Percentiles rank a stretch among this genome's conserved stretches.
Conservation (phyloP, 768 basidiomycete species). For the Boletus reticuloceps region DNA sequence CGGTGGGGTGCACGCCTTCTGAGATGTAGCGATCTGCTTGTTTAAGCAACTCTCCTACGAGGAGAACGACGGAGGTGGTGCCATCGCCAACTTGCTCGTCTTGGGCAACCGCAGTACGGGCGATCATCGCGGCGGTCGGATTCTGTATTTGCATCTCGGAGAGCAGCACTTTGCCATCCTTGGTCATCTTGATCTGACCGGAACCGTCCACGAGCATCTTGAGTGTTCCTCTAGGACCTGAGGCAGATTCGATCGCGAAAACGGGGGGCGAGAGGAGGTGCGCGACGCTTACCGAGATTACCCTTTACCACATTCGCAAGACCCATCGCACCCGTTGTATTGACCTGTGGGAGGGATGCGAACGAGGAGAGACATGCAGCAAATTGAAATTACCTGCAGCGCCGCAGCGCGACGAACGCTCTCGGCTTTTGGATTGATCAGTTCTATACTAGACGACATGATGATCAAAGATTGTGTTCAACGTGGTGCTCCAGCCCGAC, state of each 20-base stretch:
- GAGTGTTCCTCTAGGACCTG: conserved; percentile 94
- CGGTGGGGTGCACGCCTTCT: conserved; percentile 97
- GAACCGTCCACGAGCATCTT: conserved; percentile 99
- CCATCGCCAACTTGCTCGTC: conserved; percentile 99
- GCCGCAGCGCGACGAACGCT: conserved; percentile 88
- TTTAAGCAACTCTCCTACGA: conserved; percentile 94
- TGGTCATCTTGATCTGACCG: conserved; percentile 99
- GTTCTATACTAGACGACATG: conserved; percentile 83
- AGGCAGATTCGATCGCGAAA: conserved; percentile 24
- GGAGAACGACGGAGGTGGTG: conserved; percentile 93
- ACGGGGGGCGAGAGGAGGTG: conserved; percentile 11
- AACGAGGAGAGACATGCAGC: conserved; percentile 17
- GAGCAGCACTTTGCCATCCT: conserved; percentile 96
- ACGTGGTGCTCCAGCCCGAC: conserved; percentile 20
- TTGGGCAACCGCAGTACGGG: conserved; percentile 96
- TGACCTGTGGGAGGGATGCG: conserved; percentile 55
- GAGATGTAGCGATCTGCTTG: conserved; percentile 98
- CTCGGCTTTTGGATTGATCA: conserved; percentile 96
- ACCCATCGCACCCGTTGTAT: conserved; percentile 93
- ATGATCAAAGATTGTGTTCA: conserved; percentile 25
- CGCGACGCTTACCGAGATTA: conserved; percentile 74
- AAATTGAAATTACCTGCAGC: conserved; percentile 63
- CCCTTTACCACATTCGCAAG: conserved; percentile 96
- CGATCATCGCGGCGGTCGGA: conserved; percentile 99
- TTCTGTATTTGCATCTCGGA: conserved; percentile 99